Evolutionary conservation across 176 grass and related monocot species (phyloP), one percentile per base, ranked within the genome.

Genomic region (Raddia distichophylla): DNA sequence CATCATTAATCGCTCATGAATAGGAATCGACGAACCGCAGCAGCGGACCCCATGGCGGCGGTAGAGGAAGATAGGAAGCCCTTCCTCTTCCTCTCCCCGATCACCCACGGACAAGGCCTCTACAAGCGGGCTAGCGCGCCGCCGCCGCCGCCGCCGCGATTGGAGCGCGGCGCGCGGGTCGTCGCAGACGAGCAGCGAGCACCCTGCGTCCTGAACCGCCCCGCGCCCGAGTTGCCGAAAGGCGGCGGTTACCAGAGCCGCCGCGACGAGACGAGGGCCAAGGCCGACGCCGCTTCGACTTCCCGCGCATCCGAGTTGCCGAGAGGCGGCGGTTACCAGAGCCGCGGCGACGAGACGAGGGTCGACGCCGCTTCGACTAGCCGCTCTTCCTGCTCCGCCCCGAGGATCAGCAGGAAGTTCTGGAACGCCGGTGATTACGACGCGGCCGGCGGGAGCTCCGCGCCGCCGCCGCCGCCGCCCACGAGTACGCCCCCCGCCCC

Each of bases 371-470:
- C 37, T n/a, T 62, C 35, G 27, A 3, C 20, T 16, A 2, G 7
- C 35, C 9, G 9, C 10, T 20, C 60, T 22, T 12, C 52, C 79
- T 59, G 34, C 62, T 9, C 42, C 12, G 37, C 63, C 37, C 43
- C 77, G 14, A 79, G 64, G 44, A 16, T 73, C 11, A 85, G n/a
- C 57, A 78, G 82, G 79, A 87, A 88, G 42, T 90, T 93, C 59
- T 93, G 88, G 91, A 80, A 61, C 61, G 88, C 91, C 54, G 91
- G 91, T 14, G 91, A 90, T 17, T 93, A 88, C 20, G 88, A 87
- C 43, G 51, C 32, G 6, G 22, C 13, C 37, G 16, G 42, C 16
- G 63, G 12, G 80, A 56, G 42, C 22, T 52, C 65, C 15, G 35
- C 16, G 56, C 85, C 32, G 80, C 78, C 63, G 8, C 73, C 16